Evolutionary conservation across 139 green algal species (phyloP), one percentile per base, ranked within the genome.

Genomic region (Chloropicon primus): DNA sequence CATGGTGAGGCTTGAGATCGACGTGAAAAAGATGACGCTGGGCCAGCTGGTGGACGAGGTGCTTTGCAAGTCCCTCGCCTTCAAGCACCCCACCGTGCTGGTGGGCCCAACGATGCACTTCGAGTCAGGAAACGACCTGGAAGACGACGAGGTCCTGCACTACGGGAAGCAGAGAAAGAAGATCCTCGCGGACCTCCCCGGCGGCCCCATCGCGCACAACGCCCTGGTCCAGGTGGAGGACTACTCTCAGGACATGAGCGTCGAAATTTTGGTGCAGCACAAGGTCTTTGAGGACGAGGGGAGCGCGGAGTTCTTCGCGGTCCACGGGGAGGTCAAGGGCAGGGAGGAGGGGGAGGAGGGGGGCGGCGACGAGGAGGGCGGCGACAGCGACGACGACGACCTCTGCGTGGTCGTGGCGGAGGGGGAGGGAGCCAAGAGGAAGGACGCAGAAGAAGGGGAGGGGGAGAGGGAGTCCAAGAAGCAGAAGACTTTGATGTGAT

Each of bases 111-210:
- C 84, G 53, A 83, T 29, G 25, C 86, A 83, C 25, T 97, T 97
- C 77, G 93, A 97, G 74, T 91, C 96, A 76, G 93, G 89, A 0
- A 87, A 89, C 53, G 92, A 81, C 27, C 77, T 98, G 53, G 92
- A 97, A 10, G 88, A 92, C 5, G 92, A 96, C 72, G 93, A 97
- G 86, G 77, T 89, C 41, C 79, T 22, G 24, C 75, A 5, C 3
- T 72, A 72, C 21, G 28, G 21, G 5, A 21, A 3, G n/a, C 23
- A 22, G 23, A 25, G 27, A 23, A 54, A 72, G 21, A 78, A 71
- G 41, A 1, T 78, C 2, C 80, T 97, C 5, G 26, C 17, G 75
- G 73, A 85, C 54, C 83, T 95, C 74, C 90, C 91, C 1, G 90
- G 88, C 0, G 91, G 90, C 23, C 91, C 91, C 2, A 74, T 97